Conservation (phyloP, 148 eudicot species). For the Rhododendron vialii region DNA sequence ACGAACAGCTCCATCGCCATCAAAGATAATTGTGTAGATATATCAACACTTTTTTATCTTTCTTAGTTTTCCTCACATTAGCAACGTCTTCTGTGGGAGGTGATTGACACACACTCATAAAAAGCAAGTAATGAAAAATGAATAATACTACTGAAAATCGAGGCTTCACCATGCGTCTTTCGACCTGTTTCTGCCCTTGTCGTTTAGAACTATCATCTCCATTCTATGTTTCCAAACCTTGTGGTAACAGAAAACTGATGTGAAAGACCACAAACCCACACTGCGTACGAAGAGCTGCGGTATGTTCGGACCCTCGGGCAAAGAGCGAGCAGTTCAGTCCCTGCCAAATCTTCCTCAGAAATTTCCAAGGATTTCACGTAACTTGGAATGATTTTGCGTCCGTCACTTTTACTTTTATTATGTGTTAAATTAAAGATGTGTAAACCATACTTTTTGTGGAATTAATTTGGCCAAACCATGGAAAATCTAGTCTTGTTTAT, state of each 20-base stretch:
- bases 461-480: neutral
- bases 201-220: conserved; percentile 12
- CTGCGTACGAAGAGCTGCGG: conserved; percentile 64
- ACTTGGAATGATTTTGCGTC: conserved; percentile 38
- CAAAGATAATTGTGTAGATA: neutral
- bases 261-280: conserved; percentile 29
- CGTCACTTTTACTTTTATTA: neutral
- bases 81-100: no score
- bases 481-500: neutral
- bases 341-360: conserved; percentile 23
- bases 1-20: neutral
- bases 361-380: conserved; percentile 33
- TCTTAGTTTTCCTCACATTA: no score
- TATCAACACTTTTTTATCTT: no score
- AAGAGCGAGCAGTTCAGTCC: conserved; percentile 20
- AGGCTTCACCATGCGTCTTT: neutral
- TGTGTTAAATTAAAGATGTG: neutral
- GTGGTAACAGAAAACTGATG: conserved; percentile 36
- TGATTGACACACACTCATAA: no score
- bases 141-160: neutral
- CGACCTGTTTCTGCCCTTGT: neutral
- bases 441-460: neutral
- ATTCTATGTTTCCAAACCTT: conserved; percentile 52
- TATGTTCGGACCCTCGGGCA: conserved; percentile 38
- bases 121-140: no score